Evolutionary conservation across 2,329 filamentous ascomycete species (phyloP).

Genomic region (Zasmidium cellare): DNA sequence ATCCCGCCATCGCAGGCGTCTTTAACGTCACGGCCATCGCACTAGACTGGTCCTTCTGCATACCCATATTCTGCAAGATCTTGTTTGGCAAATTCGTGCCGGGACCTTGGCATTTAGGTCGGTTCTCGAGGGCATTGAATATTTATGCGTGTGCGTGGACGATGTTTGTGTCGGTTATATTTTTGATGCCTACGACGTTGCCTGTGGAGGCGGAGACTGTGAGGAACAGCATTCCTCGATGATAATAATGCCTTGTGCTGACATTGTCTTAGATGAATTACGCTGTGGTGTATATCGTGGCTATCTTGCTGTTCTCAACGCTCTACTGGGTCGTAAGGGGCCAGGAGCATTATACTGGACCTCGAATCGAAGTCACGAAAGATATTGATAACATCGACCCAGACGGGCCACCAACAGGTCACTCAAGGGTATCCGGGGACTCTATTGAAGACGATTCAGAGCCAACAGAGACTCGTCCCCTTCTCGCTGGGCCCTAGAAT

Average conservation of each 20-base stretch:
- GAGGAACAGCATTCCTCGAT: constrained; percentile 18
- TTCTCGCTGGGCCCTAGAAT: neutral
- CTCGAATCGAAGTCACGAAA: constrained; percentile 37
- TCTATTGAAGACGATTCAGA: too few relatives aligned
- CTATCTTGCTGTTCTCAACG: constrained; percentile 46
- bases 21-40: constrained; percentile 59
- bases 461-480: too few relatives aligned
- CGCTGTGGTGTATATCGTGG: constrained; percentile 51
- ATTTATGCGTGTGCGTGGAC: constrained; percentile 55
- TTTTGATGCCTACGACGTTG: constrained; percentile 52
- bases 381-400: constrained; percentile 2
- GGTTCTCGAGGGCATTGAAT: constrained; percentile 40
- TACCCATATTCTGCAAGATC: constrained; percentile 57
- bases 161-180: constrained; percentile 55
- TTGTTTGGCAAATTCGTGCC: constrained; percentile 50
- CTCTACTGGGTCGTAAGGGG: constrained; percentile 50
- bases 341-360: constrained; percentile 51
- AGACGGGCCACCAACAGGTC: neutral
- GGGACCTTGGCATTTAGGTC: constrained; percentile 55
- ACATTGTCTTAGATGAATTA: constrained; percentile 54
- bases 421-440: too few relatives aligned
- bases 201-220: constrained; percentile 50
- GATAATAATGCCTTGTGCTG: neutral
- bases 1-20: constrained; percentile 54
- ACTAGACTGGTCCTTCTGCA: constrained; percentile 57